phyloP scores from a whole-genome alignment of 1,284 basidiomycete species.

The Ceratobasidium sp. region DNA sequence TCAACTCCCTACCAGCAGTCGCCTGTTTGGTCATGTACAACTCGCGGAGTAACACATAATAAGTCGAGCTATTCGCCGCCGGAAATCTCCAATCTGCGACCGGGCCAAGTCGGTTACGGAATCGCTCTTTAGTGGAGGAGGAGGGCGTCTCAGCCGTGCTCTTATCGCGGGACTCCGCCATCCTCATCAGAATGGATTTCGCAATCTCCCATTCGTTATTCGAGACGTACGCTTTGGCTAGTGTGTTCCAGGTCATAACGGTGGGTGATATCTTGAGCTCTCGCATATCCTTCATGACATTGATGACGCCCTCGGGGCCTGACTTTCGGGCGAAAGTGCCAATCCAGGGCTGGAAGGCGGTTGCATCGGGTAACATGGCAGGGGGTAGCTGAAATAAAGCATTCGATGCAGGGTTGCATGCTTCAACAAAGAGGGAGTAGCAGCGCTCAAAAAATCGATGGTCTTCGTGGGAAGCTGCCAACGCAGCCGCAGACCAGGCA shows the following conservation, averaged over 20 bases:
- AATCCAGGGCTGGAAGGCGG: constrained; percentile 40
- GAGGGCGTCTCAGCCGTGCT: background rate
- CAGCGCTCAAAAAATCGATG: background rate
- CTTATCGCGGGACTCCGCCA: constrained; percentile 7
- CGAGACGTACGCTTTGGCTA: constrained; percentile 26
- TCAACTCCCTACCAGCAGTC: constrained; percentile 21
- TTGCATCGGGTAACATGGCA: constrained; percentile 21
- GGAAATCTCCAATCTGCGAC: constrained; percentile 33
- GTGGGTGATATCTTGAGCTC: constrained; percentile 7
- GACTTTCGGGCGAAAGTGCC: constrained; percentile 19
- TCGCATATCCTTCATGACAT: constrained; percentile 20
- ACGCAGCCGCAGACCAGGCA: constrained; percentile 14
- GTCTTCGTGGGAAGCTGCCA: background rate
- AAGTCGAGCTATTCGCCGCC: constrained; percentile 13
- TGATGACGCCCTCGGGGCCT: constrained; percentile 4
- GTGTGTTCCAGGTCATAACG: constrained; percentile 32
- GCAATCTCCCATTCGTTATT: constrained; percentile 23
- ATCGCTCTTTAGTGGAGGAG: background rate
- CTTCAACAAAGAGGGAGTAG: constrained; percentile 16
- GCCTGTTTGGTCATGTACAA: constrained; percentile 28
- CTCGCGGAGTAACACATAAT: constrained; percentile 23
- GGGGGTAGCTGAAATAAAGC: constrained; percentile 13
- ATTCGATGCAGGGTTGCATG: constrained; percentile 10
- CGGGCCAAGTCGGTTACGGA: constrained; percentile 32
- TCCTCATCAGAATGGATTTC: constrained; percentile 22